phyloP scores from a whole-genome alignment of 2,329 filamentous ascomycete genomes.

The Monosporascus sp. region DNA sequence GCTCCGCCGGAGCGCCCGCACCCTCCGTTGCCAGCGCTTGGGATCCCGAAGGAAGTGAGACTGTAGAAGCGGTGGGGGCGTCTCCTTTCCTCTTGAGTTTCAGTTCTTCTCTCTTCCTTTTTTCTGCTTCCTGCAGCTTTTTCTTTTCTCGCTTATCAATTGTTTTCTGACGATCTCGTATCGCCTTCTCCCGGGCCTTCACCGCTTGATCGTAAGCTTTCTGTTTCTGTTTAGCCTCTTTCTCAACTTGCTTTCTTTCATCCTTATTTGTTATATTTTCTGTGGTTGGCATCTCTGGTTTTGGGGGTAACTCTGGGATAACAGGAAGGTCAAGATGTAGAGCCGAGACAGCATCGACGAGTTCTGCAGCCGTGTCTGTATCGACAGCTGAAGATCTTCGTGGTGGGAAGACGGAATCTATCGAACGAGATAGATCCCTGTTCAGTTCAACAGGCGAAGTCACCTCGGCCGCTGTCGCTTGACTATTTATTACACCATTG shows the following conservation, averaged over 20 bases:
- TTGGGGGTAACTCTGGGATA: constrained; percentile 45
- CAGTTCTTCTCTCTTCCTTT: constrained; percentile 35
- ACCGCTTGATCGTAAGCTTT: constrained; percentile 63
- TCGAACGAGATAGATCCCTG: background rate
- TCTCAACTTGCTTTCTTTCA: constrained; percentile 62
- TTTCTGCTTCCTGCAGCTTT: constrained; percentile 34
- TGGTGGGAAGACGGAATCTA: background rate
- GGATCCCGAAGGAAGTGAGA: background rate
- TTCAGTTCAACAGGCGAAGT: background rate
- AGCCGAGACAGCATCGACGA: constrained; percentile 11
- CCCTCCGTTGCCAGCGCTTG: background rate
- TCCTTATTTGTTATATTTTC: constrained; percentile 57
- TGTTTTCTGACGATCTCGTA: constrained; percentile 58
- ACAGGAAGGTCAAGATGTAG: constrained; percentile 31
- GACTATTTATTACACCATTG: constrained; percentile 1
- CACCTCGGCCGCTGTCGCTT: too few relatives aligned
- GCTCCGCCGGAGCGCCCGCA: constrained; percentile 1
- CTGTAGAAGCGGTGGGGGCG: background rate
- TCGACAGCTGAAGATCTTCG: constrained; percentile 4
- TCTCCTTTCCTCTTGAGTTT: constrained; percentile 23
- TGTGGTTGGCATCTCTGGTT: constrained; percentile 52
- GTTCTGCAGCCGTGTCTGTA: background rate
- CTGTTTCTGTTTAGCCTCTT: constrained; percentile 56
- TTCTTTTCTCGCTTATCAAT: constrained; percentile 49
- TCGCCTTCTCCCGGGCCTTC: constrained; percentile 60